Conservation (phyloP, 2,329 filamentous ascomycete species). For the Colletotrichum destructivum region DNA sequence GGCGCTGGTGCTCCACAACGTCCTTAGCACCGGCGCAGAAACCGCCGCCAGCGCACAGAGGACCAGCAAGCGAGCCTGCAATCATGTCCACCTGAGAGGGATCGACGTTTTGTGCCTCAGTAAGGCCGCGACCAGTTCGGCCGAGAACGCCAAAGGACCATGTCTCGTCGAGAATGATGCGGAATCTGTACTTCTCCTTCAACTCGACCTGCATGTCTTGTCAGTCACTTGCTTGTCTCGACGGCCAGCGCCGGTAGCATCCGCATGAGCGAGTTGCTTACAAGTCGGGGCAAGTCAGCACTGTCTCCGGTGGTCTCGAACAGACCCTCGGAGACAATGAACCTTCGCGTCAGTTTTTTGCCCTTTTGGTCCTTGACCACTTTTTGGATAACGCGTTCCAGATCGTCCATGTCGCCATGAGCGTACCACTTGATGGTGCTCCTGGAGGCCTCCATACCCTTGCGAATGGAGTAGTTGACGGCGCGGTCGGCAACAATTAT, state of each 20-base stretch:
- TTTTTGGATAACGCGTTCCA: constrained; percentile 87
- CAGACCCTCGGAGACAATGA: constrained; percentile 95
- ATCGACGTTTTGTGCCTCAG: constrained; percentile 97
- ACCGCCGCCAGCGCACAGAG: constrained; percentile 91
- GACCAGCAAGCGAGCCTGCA: constrained; percentile 90
- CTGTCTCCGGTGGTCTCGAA: constrained; percentile 93
- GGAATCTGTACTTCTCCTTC: constrained; percentile 97
- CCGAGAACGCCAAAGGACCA: constrained; percentile 97
- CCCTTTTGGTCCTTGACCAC: constrained; percentile 90
- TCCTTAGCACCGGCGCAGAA: constrained; percentile 95
- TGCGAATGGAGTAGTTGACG: constrained; percentile 93
- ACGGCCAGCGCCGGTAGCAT: constrained; percentile 13
- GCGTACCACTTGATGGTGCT: constrained; percentile 95
- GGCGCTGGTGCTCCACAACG: constrained; percentile 95
- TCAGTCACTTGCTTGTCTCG: constrained; percentile 22
- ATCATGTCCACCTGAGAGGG: constrained; percentile 97
- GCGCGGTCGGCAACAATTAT: constrained; percentile 96
- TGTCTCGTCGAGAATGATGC: constrained; percentile 96
- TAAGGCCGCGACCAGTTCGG: constrained; percentile 90
- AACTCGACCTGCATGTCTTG: constrained; percentile 73
- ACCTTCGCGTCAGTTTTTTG: constrained; percentile 90
- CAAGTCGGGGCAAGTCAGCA: constrained; percentile 87
- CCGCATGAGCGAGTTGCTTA: constrained; percentile 57
- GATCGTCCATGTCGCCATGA: constrained; percentile 95
- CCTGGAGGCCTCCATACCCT: constrained; percentile 92